These are phyloP conservation scores for Fennellomyces sp. DNA, from an alignment of 371 early-diverging fungal species.

Conservation along the genomic window DNA sequence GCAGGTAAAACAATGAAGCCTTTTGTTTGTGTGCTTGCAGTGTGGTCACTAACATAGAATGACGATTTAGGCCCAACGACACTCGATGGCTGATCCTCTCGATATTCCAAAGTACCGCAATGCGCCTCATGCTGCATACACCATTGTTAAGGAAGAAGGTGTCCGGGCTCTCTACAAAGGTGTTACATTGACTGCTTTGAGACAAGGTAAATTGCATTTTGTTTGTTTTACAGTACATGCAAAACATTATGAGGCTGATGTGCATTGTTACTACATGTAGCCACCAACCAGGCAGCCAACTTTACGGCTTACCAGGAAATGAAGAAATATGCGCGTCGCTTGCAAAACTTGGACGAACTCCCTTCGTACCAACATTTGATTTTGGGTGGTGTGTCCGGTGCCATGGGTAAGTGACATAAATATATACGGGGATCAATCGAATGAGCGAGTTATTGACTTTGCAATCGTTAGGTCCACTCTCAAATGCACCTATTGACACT, in stretches of 20 bases:
- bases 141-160: slow-evolving; percentile 94
- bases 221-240: not conserved
- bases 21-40: too few relatives aligned
- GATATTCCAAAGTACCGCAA: slow-evolving; percentile 97
- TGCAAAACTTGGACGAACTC: slow-evolving; percentile 80
- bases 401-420: slow-evolving; percentile 61
- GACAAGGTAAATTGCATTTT: slow-evolving; percentile 75
- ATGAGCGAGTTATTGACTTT: not conserved
- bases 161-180: slow-evolving; percentile 91
- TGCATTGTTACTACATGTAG: slow-evolving; percentile 36
- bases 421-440: not conserved
- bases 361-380: slow-evolving; percentile 85
- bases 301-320: slow-evolving; percentile 96
- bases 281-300: slow-evolving; percentile 98
- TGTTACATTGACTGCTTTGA: slow-evolving; percentile 90
- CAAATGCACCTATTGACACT: slow-evolving; percentile 78
- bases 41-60: not conserved
- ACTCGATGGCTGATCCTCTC: slow-evolving; percentile 95
- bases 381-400: slow-evolving; percentile 88
- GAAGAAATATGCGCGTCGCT: slow-evolving; percentile 65
- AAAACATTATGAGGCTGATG: not conserved
- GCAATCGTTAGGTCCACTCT: slow-evolving; percentile 11
- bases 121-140: slow-evolving; percentile 91
- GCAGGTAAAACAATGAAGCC: slow-evolving; percentile 60
- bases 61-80: slow-evolving; percentile 76